Conservation (phyloP, 2,329 filamentous ascomycete genomes). For the Colletotrichum eremochloae region DNA sequence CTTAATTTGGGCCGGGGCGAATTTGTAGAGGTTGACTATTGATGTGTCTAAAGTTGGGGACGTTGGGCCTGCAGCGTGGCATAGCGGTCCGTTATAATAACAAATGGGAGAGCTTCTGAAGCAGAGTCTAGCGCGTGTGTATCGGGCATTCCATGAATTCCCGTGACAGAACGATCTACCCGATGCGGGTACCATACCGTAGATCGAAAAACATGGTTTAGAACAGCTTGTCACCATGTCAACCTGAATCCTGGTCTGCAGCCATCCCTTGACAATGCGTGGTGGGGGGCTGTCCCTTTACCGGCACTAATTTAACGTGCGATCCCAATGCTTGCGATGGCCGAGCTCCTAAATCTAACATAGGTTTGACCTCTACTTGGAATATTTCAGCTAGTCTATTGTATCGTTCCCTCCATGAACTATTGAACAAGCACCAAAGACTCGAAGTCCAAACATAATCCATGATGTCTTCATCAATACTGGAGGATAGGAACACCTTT, state of each 20-base stretch:
- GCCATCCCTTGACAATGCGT: no score
- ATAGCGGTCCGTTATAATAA: neutral
- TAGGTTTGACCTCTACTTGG: neutral
- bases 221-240: no score
- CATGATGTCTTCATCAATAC: neutral
- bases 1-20: no score
- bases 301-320: no score
- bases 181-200: no score
- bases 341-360: neutral
- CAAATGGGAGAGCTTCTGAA: neutral
- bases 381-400: neutral
- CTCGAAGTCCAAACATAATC: neutral
- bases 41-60: neutral
- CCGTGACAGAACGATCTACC: no score
- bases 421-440: neutral
- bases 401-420: neutral
- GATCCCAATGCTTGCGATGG: no score
- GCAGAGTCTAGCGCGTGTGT: neutral
- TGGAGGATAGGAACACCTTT: neutral
- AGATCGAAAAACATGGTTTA: no score
- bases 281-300: no score
- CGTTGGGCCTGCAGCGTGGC: neutral
- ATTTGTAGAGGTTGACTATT: neutral
- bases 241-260: no score
- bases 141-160: no score